Base-by-base conservation (phyloP, 306 rosid genomes). In the Coriaria nepalensis region DNA sequence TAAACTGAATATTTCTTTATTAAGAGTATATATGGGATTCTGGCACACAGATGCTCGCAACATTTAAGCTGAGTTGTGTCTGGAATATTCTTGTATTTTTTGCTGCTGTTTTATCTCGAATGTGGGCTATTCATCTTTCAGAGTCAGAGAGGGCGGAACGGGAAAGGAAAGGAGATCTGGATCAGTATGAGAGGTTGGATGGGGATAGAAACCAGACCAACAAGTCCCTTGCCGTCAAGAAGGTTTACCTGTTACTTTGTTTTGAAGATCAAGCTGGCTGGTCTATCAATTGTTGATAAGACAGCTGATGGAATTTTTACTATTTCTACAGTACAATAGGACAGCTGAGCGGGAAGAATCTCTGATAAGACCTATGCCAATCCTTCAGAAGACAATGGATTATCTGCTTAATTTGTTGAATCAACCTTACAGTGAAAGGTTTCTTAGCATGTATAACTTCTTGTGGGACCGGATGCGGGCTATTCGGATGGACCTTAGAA, bases 391-490 rank as follows among this genome's bases (percentile, higher is more conserved):
- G 61, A 85, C 98, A 61, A 68, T 82, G 12, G 78, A 71, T 52
- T 85, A 85, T 75, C 69, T 90, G 66, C 81, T 81, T 15, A 68
- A 71, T 65, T 76, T 90, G 74, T 79, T 90, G 35, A 72, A 80
- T 69, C 77, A 67, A 51, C 94, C 94, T 51, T 90, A 90, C 67
- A 82, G 67, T 61, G 85, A 85, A 50, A 69, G 53, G 59, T 73
- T 85, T 75, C 84, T 90, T 70, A 80, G 95, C 53, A 60, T 57
- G 13, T 90, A 90, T 67, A 90, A 90, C 68, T 90, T 90, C 64
- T 67, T 85, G 68, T 90, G 98, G 98, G 98, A 90, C 54, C 78
- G 98, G 80, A 90, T 90, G 98, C 81, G 95, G 58, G 94, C 98
- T 33, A 79, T 90, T 62, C 80, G 95, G 15, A 90, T 90, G 98